These are phyloP conservation scores for Anisogramma anomala DNA, from an alignment of 2,329 filamentous ascomycete species.

Conservation along the genomic window DNA sequence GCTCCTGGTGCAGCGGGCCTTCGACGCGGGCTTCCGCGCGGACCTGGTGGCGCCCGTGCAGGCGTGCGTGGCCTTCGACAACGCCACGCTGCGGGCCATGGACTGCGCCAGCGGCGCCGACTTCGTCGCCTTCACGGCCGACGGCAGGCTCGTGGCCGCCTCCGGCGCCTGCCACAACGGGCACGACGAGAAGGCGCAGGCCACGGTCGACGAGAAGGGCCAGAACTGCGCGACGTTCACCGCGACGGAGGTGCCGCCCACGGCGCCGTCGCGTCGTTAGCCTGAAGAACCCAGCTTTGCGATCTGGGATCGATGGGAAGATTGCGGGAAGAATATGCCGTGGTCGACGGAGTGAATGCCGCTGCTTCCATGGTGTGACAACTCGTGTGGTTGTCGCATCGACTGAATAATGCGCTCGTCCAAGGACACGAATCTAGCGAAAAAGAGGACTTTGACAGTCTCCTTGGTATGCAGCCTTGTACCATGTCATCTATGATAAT, in stretches of 20 bases:
- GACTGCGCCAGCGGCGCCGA: conserved; percentile 22
- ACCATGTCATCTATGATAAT: too few species aligned
- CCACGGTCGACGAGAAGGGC: conserved; percentile 21
- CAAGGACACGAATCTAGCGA: too few species aligned
- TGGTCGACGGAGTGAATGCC: too few species aligned
- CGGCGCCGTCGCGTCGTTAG: conserved; percentile 6
- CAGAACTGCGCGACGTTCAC: conserved; percentile 23
- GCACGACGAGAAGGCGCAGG: conserved; percentile 23
- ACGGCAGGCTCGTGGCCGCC: conserved; percentile 19
- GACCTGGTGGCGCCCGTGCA: conserved; percentile 27
- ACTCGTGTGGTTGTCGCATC: too few species aligned
- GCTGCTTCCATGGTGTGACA: too few species aligned
- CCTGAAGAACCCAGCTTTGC: neutral
- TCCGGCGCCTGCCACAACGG: conserved; percentile 26
- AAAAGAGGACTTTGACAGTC: too few species aligned
- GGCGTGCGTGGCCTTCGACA: conserved; percentile 30
- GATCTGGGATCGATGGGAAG: neutral
- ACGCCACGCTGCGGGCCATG: conserved; percentile 26
- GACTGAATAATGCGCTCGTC: too few species aligned
- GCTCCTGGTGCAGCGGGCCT: conserved; percentile 27
- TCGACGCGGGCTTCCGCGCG: conserved; percentile 26
- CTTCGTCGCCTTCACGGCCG: conserved; percentile 21
- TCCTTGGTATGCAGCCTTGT: too few species aligned
- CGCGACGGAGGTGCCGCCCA: conserved; percentile 19
- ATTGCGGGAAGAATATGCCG: neutral